A percentile compares a stretch with the other conserved stretches of the same genome.
Evolutionary conservation across 2,329 filamentous ascomycete genomes (phyloP).

Genomic region (Fusarium camptoceras): DNA sequence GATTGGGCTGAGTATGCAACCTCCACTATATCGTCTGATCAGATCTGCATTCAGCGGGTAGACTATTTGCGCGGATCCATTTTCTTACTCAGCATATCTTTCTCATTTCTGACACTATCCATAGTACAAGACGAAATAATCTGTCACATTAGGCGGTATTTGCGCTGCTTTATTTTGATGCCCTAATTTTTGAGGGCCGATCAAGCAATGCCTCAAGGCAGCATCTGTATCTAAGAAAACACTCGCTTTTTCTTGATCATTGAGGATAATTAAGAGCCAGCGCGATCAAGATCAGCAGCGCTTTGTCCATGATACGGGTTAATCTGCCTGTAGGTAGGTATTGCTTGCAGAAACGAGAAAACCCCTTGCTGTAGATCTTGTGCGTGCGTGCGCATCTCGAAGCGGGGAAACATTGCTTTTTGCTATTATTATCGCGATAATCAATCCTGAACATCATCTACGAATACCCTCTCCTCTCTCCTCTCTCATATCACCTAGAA

Average conservation of each 20-base stretch:
- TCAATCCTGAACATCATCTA: neutral
- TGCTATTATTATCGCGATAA: neutral
- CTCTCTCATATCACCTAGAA: neutral
- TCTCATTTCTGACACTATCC: neutral
- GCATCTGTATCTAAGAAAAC: neutral
- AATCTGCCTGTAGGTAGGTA: neutral
- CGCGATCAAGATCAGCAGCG: neutral
- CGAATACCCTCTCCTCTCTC: neutral
- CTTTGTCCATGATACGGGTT: no score
- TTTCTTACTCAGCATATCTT: neutral
- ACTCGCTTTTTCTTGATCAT: neutral
- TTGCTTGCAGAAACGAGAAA: neutral
- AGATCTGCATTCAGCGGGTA: slow-evolving; percentile 12
- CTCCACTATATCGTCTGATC: neutral
- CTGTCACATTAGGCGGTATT: fast-evolving
- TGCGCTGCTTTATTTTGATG: no score
- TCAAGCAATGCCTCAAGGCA: neutral
- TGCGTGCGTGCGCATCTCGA: neutral
- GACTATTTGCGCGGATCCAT: neutral
- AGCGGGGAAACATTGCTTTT: slow-evolving; percentile 24
- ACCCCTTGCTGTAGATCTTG: slow-evolving; percentile 8
- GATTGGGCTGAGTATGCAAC: neutral
- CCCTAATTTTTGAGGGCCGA: no score
- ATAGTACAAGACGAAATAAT: neutral
- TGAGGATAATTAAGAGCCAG: no score